phyloP scores from a whole-genome alignment of 164 flowering plant genomes.

The Macadamia integrifolia region DNA sequence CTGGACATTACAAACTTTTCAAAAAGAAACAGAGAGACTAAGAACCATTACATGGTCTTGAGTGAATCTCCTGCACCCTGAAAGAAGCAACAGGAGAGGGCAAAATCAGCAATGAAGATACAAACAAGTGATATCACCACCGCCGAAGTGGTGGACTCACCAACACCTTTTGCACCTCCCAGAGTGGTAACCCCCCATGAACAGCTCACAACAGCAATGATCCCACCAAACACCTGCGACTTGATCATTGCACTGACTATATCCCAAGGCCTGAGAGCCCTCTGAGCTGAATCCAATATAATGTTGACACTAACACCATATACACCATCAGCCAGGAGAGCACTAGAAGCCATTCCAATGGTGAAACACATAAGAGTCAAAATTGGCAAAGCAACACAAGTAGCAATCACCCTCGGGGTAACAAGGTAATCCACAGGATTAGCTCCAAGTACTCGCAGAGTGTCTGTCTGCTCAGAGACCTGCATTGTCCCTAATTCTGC shows the following conservation, averaged over 20 bases:
- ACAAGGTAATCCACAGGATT: conserved; percentile 88
- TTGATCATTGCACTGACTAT: conserved; percentile 86
- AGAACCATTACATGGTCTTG: conserved; percentile 33
- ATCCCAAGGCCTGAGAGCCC: conserved; percentile 86
- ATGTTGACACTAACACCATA: conserved; percentile 82
- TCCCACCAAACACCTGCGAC: conserved; percentile 78
- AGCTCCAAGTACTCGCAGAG: conserved; percentile 75
- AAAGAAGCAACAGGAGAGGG: conserved; percentile 74
- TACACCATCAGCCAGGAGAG: conserved; percentile 68
- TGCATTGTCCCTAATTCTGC: conserved; percentile 98
- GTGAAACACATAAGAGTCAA: conserved; percentile 77
- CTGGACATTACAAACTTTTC: conserved; percentile 4
- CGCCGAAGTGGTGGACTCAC: conserved; percentile 90
- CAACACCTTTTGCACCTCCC: conserved; percentile 96
- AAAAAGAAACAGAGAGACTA: neutral
- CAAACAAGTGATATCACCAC: conserved; percentile 91
- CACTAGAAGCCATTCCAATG: conserved; percentile 85
- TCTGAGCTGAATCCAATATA: conserved; percentile 74
- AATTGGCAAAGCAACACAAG: conserved; percentile 70
- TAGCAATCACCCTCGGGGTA: conserved; percentile 83
- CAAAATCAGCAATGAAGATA: conserved; percentile 85
- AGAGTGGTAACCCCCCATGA: conserved; percentile 89
- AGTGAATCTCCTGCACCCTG: conserved; percentile 89
- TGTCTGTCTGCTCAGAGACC: conserved; percentile 94
- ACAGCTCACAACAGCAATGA: conserved; percentile 80